Evolutionary conservation across 345 rosid species (phyloP).

Genomic region (Lepidium africanum): DNA sequence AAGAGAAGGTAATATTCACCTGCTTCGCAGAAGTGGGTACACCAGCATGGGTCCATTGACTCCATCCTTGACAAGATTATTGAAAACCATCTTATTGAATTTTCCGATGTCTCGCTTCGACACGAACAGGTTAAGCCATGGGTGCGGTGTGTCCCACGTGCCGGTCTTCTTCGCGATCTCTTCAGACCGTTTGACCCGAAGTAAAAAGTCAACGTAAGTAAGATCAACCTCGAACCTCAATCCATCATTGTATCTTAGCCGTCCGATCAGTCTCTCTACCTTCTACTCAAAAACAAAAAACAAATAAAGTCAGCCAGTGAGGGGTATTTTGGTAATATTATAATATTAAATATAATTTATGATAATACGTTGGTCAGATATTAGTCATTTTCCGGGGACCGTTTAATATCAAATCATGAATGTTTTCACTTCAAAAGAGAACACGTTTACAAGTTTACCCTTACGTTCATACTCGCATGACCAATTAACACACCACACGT

Average conservation of each 20-base stretch:
- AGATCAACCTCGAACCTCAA: slow-evolving; percentile 56
- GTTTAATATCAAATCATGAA: slow-evolving; percentile 32
- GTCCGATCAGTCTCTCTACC: slow-evolving; percentile 42
- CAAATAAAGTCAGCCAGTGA: background rate
- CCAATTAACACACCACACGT: slow-evolving; percentile 19
- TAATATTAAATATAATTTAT: slow-evolving; percentile 21
- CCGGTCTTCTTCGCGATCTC: slow-evolving; percentile 53
- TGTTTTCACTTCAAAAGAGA: background rate
- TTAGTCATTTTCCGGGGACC: slow-evolving; percentile 54
- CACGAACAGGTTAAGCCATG: slow-evolving; percentile 86
- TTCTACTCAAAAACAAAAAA: slow-evolving; percentile 21
- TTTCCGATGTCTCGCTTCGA: slow-evolving; percentile 47
- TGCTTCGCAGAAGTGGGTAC: slow-evolving; percentile 80
- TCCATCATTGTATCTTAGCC: slow-evolving; percentile 41
- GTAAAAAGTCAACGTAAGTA: slow-evolving; percentile 58
- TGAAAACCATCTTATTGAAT: slow-evolving; percentile 69
- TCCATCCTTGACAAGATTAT: slow-evolving; percentile 53
- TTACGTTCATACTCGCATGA: slow-evolving; percentile 1
- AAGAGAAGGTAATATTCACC: slow-evolving; percentile 33
- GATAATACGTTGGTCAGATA: slow-evolving; percentile 36
- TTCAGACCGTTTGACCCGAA: slow-evolving; percentile 65
- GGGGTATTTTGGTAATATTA: slow-evolving; percentile 22
- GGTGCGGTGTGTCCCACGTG: slow-evolving; percentile 86
- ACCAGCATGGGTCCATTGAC: slow-evolving; percentile 87
- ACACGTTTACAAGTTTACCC: slow-evolving; percentile 26